These are phyloP conservation scores for Pseudopediastrum boryanum DNA, from an alignment of 139 green algal species.

Conservation along the genomic window DNA sequence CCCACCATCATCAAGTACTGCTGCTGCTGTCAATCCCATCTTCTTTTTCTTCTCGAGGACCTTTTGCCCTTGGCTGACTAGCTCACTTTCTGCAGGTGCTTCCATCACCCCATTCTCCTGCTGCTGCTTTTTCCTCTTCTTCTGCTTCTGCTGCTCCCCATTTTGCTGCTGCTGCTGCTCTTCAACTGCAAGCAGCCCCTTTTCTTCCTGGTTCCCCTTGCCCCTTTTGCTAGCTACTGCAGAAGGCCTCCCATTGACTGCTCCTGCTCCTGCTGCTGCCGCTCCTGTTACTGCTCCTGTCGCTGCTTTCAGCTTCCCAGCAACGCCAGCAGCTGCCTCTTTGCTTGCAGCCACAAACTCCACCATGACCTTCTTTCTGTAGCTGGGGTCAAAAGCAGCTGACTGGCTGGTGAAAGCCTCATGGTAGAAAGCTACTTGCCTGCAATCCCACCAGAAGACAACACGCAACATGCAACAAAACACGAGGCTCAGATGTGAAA, in stretches of 20 bases:
- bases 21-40: too few relatives aligned
- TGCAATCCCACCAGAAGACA: not conserved
- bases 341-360: conserved; percentile 50
- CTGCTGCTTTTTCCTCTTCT: not conserved
- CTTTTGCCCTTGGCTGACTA: too few relatives aligned
- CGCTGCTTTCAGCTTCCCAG: not conserved
- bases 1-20: too few relatives aligned
- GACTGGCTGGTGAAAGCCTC: conserved; percentile 38
- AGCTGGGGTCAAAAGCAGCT: conserved; percentile 40
- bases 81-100: too few relatives aligned
- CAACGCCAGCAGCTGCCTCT: conserved; percentile 14
- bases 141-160: not conserved
- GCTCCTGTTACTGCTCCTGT: not conserved
- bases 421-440: conserved; percentile 54
- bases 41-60: too few relatives aligned
- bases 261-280: not conserved
- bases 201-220: not conserved
- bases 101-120: too few relatives aligned
- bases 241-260: too few relatives aligned
- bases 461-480: not conserved
- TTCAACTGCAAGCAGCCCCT: not conserved
- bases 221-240: not conserved
- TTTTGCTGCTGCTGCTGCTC: not conserved
- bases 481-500: not conserved
- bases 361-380: conserved; percentile 38